A percentile compares a stretch with the other conserved stretches of the same genome.
Evolutionary conservation across 495 filamentous ascomycete species (phyloP).

Genomic region (Penicillium parvum): DNA sequence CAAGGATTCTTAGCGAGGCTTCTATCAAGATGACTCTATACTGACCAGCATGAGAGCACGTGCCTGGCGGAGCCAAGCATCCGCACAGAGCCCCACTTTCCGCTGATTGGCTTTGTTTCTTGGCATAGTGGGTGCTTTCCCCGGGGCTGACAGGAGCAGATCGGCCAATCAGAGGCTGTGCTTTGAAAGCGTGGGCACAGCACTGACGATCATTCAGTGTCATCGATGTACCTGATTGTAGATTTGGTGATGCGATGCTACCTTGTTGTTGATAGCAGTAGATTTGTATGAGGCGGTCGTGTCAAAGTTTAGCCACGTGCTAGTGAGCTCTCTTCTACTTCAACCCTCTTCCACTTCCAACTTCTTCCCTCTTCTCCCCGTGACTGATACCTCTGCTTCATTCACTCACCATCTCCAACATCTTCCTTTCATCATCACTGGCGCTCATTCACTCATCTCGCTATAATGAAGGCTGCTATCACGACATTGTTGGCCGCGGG

Average conservation of each 20-base stretch:
- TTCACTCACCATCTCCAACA: neutral
- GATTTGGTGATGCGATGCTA: no score
- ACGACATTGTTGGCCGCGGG: slow-evolving; percentile 19
- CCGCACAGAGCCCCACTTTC: neutral
- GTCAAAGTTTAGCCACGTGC: no score
- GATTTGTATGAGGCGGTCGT: no score
- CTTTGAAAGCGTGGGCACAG: slow-evolving; percentile 1
- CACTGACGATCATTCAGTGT: slow-evolving; percentile 4
- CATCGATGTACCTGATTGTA: no score
- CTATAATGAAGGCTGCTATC: slow-evolving; percentile 25
- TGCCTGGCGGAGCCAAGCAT: neutral
- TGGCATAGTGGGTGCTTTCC: neutral
- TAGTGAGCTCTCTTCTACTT: no score
- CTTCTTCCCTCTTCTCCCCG: neutral
- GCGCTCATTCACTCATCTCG: neutral
- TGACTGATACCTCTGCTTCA: neutral
- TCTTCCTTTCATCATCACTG: neutral
- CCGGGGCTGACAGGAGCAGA: neutral
- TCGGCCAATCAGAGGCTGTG: neutral
- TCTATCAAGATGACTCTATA: no score
- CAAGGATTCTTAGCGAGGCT: no score
- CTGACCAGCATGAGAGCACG: neutral
- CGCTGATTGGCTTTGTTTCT: neutral
- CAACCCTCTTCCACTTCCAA: neutral
- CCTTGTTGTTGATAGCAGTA: no score